Conservation (phyloP, 2,329 filamentous ascomycete species). For the Talaromyces pinophilus region DNA sequence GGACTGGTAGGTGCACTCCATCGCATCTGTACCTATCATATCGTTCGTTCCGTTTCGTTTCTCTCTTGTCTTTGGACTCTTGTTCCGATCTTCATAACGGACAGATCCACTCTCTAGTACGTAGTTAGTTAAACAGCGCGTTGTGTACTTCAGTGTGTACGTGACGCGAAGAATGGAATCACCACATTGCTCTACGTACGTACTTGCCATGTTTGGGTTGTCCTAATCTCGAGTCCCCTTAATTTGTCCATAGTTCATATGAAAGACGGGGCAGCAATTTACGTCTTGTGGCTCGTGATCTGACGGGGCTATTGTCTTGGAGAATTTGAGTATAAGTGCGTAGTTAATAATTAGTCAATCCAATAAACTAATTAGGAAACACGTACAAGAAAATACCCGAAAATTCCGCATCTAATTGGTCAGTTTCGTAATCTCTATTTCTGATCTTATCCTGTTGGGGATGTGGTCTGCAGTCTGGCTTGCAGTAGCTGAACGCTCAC, state of each 20-base stretch:
- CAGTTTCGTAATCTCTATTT: not conserved
- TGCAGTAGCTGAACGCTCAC: slow-evolving; percentile 34
- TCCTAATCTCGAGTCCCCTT: slow-evolving; percentile 12
- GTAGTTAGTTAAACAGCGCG: not conserved
- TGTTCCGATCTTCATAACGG: slow-evolving; percentile 24
- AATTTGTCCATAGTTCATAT: not conserved
- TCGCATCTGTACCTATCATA: slow-evolving; percentile 14
- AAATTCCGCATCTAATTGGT: not conserved
- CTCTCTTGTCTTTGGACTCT: not conserved
- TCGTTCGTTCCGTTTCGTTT: not conserved
- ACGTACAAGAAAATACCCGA: slow-evolving; percentile 5
- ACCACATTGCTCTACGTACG: slow-evolving; percentile 6
- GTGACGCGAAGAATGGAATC: slow-evolving; percentile 21
- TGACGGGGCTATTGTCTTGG: slow-evolving; percentile 16
- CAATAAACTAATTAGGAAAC: slow-evolving; percentile 11
- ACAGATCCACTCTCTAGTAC: slow-evolving; percentile 21
- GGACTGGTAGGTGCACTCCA: not conserved
- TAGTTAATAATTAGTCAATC: slow-evolving; percentile 1
- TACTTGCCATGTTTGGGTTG: slow-evolving; percentile 12
- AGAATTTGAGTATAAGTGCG: slow-evolving; percentile 5
- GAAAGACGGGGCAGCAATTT: slow-evolving; percentile 4
- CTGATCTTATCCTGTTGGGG: slow-evolving; percentile 22
- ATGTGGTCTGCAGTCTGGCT: slow-evolving; percentile 31
- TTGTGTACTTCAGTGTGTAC: not conserved
- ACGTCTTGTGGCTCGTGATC: not conserved